Percentiles rank a stretch among this genome's conserved stretches.
Evolutionary conservation across 805 yeast genomes (phyloP).

Genomic region (Candida mattraensis): DNA sequence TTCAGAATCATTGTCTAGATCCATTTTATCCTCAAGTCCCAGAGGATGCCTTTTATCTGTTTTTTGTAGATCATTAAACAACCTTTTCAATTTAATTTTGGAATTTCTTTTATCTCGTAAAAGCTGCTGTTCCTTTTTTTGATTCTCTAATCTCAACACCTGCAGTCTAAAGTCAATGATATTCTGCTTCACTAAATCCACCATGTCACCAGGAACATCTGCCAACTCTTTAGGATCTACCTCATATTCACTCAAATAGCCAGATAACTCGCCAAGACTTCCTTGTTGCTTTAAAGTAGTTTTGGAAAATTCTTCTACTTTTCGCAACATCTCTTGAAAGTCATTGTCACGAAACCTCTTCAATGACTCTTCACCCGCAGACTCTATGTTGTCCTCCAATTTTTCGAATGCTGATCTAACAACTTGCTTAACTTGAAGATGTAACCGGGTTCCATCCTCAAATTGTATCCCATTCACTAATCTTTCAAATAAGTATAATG

Average conservation of each 20-base stretch:
- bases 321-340: slow-evolving; percentile 1
- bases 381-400: slow-evolving; percentile 8
- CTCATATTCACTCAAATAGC: slow-evolving; percentile 37
- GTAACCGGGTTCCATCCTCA: slow-evolving; percentile 4
- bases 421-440: slow-evolving; percentile 7
- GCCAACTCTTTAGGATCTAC: slow-evolving; percentile 57
- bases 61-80: slow-evolving; percentile 33
- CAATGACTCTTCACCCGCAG: slow-evolving; percentile 5
- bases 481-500: slow-evolving; percentile 24
- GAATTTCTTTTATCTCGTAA: slow-evolving; percentile 50
- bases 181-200: slow-evolving; percentile 51
- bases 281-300: background rate
- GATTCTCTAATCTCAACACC: slow-evolving; percentile 51
- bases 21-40: slow-evolving; percentile 25
- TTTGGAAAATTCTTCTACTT: slow-evolving; percentile 3
- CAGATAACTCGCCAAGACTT: slow-evolving; percentile 5
- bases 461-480: slow-evolving; percentile 10
- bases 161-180: slow-evolving; percentile 56
- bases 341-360: background rate
- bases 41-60: slow-evolving; percentile 15
- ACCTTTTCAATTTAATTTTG: slow-evolving; percentile 44
- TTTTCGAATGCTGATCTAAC: slow-evolving; percentile 11
- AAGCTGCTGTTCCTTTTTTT: slow-evolving; percentile 48
- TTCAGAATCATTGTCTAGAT: slow-evolving; percentile 32
- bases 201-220: slow-evolving; percentile 55